Base-by-base conservation (phyloP, 495 filamentous ascomycete species). In the Astrocystis sublimbata region DNA sequence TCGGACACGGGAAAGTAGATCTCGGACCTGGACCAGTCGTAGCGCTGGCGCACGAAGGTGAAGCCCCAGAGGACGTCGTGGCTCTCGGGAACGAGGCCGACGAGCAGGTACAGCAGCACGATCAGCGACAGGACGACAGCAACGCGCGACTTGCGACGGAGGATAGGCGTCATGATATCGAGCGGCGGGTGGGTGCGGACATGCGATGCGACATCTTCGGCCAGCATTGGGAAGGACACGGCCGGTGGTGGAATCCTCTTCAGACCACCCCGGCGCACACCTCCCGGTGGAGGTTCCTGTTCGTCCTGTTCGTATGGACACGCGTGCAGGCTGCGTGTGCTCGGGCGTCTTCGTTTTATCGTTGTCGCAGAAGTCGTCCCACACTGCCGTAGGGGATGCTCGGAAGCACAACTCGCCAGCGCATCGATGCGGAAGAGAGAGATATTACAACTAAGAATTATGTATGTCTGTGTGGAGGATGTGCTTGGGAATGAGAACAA, bases 11-110 rank as follows among this genome's bases (percentile, higher is more conserved):
- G 71, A 51, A 73, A 67, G 21, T 62, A 65, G 15, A 65, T 67
- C 43, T 45, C 43, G 7, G 74, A 68, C 26, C 71, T 68, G 47
- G 71, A 71, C 79, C 79, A 81, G 71, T 81, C 71, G 60, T 75
- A 79, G 63, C 68, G 76, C 46, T 66, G 74, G 8, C 56, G 70
- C 4, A 70, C 64, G 38, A 73, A 79, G 21, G 62, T 61, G 64
- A 67, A 66, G 49, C 67, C 69, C 62, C 61, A 69, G 28, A 69
- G 61, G 28, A 68, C 65, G 30, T 70, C 62, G 62, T 35, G 51
- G 31, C 50, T 64, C 23, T 70, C 67, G 54, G 67, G 69, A 7
- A 71, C 51, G 31, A 72, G 63, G 42, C 62, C 67, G 65, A 70
- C 38, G 41, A 72, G 55, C 15, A 72, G 67, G 62, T 69, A 69